Evolutionary conservation across 352 stramenopile species (phyloP).

Genomic region (Blastocystis sp.): DNA sequence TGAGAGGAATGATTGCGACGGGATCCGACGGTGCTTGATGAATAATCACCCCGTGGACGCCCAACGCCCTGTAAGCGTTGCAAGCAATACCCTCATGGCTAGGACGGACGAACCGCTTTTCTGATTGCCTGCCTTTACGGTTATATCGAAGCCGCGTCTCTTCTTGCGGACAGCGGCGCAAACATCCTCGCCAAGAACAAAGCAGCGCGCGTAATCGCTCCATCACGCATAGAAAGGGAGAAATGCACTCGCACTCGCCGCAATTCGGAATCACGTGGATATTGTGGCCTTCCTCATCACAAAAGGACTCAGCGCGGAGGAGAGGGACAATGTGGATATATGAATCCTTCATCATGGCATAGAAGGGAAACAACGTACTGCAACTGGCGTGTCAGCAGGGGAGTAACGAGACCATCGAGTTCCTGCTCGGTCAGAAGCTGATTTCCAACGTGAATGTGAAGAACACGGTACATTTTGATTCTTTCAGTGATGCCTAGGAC

Average conservation of each 20-base stretch:
- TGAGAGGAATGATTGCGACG: constrained; percentile 52
- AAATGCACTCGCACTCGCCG: constrained; percentile 23
- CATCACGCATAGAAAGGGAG: constrained; percentile 14
- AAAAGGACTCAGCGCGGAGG: constrained; percentile 33
- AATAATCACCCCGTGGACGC: not conserved
- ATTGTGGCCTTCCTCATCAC: constrained; percentile 5
- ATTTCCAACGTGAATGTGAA: constrained; percentile 49
- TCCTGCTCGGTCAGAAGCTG: constrained; percentile 31
- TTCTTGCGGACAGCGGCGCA: constrained; percentile 33
- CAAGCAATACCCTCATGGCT: not conserved
- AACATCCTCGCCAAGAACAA: constrained; percentile 19
- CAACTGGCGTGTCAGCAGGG: constrained; percentile 33
- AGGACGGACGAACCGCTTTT: constrained; percentile 41
- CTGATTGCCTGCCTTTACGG: constrained; percentile 47
- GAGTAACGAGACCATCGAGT: constrained; percentile 46
- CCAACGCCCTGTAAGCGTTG: not conserved
- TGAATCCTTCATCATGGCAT: not conserved
- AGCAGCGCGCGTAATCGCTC: not conserved
- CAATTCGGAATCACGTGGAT: constrained; percentile 22
- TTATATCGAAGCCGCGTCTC: constrained; percentile 33
- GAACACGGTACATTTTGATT: not conserved
- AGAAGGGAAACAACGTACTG: constrained; percentile 9
- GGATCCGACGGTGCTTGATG: constrained; percentile 21
- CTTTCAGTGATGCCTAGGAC: not conserved
- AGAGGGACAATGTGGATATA: constrained; percentile 22